These are phyloP conservation scores for Ceratocystis destructans DNA, from an alignment of 2,329 filamentous ascomycete genomes.

Conservation along the genomic window DNA sequence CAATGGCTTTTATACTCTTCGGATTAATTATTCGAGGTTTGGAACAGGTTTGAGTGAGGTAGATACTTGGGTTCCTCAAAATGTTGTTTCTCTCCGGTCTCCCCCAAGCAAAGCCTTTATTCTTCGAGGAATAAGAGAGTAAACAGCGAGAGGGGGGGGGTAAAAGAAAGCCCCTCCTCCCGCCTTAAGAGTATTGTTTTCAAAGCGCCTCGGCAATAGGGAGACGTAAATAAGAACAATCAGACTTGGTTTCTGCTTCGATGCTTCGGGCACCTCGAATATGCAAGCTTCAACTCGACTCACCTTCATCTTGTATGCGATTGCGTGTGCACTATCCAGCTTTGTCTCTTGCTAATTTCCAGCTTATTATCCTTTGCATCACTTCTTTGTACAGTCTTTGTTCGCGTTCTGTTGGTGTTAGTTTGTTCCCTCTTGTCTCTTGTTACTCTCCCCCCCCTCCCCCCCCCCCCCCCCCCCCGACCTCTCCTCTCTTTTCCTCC, in stretches of 20 bases:
- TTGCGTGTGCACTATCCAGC: not conserved
- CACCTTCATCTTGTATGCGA: not conserved
- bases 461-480: not conserved
- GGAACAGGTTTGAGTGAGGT: too few species aligned
- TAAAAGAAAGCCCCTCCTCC: not conserved
- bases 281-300: not conserved
- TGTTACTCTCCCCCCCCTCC: not conserved
- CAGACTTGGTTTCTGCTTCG: not conserved
- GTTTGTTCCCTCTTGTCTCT: not conserved
- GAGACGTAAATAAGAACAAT: not conserved
- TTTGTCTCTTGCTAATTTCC: not conserved
- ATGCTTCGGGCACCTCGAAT: not conserved
- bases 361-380: not conserved
- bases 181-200: not conserved
- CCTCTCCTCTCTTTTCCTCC: not conserved
- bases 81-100: not conserved
- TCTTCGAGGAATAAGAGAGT: not conserved
- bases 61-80: not conserved
- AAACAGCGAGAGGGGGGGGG: not conserved
- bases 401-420: not conserved
- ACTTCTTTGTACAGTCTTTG: not conserved
- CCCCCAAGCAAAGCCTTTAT: not conserved
- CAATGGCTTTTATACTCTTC: too few species aligned
- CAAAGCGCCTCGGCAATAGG: not conserved
- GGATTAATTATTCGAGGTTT: too few species aligned